These are phyloP conservation scores for Saccharomyces hybrid DNA, from an alignment of 1,139 yeast species.

Conservation along the genomic window DNA sequence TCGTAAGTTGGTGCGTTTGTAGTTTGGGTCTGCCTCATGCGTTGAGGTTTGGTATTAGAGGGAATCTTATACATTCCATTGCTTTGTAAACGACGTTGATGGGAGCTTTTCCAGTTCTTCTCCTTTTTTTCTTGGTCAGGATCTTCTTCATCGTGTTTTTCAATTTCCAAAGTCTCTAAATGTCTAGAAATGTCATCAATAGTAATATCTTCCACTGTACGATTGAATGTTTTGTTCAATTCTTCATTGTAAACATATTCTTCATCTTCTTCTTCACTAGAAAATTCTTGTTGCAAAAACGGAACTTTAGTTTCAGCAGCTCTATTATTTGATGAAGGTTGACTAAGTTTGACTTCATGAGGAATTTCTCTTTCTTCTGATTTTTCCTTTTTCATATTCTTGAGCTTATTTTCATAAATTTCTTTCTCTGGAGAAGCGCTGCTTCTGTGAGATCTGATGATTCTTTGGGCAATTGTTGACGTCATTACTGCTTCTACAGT, in stretches of 20 bases:
- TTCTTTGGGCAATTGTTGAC: conserved; percentile 18
- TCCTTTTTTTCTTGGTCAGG: conserved; percentile 2
- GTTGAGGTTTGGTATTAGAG: conserved; percentile 24
- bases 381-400: background rate
- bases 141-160: conserved; percentile 16
- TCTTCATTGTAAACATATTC: conserved; percentile 33
- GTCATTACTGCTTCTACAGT: background rate
- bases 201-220: conserved; percentile 34
- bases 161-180: conserved; percentile 30
- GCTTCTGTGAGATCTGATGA: conserved; percentile 17
- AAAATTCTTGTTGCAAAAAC: conserved; percentile 24
- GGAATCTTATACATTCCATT: conserved; percentile 26
- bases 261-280: conserved; percentile 32
- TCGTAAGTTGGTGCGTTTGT: conserved; percentile 23
- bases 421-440: conserved; percentile 5
- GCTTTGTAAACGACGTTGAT: conserved; percentile 10
- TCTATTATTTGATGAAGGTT: conserved; percentile 7
- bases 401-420: background rate
- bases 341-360: background rate
- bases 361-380: conserved; percentile 4
- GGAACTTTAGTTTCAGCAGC: conserved; percentile 17
- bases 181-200: conserved; percentile 34
- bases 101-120: conserved; percentile 3
- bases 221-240: conserved; percentile 32
- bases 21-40: conserved; percentile 18